Evolutionary conservation across 163 green algal species (phyloP).

Genomic region (Prototheca wickerhamii): DNA sequence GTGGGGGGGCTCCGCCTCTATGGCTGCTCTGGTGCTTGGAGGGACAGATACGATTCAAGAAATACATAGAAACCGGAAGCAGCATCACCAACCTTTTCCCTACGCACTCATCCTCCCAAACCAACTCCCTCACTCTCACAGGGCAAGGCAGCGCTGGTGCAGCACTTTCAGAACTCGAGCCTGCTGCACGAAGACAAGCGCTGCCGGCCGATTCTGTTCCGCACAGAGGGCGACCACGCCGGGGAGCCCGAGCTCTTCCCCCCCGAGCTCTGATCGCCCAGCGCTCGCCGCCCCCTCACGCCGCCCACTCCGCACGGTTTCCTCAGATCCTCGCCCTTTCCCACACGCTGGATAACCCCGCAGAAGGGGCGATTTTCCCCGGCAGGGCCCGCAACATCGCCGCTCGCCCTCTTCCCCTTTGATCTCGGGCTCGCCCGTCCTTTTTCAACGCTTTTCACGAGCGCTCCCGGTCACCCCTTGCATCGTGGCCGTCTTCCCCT

Average conservation of each 20-base stretch:
- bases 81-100: neutral
- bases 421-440: too few relatives aligned
- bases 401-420: neutral
- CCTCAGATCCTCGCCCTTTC: too few relatives aligned
- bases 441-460: too few relatives aligned
- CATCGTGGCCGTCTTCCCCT: too few relatives aligned
- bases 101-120: neutral
- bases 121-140: slow-evolving; percentile 25
- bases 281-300: too few relatives aligned
- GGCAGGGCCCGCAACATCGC: too few relatives aligned
- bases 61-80: too few relatives aligned
- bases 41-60: too few relatives aligned
- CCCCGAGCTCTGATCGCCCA: neutral
- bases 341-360: too few relatives aligned
- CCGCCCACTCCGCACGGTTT: too few relatives aligned
- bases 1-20: neutral
- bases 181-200: slow-evolving; percentile 99
- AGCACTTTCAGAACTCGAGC: slow-evolving; percentile 93
- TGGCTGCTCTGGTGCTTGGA: neutral
- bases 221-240: slow-evolving; percentile 10
- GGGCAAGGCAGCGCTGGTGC: slow-evolving; percentile 78
- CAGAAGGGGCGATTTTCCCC: neutral
- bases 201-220: slow-evolving; percentile 89
- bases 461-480: too few relatives aligned
- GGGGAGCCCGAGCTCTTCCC: neutral